phyloP scores from a whole-genome alignment of 1,284 basidiomycete species.

The Boletellus deceptivus region DNA sequence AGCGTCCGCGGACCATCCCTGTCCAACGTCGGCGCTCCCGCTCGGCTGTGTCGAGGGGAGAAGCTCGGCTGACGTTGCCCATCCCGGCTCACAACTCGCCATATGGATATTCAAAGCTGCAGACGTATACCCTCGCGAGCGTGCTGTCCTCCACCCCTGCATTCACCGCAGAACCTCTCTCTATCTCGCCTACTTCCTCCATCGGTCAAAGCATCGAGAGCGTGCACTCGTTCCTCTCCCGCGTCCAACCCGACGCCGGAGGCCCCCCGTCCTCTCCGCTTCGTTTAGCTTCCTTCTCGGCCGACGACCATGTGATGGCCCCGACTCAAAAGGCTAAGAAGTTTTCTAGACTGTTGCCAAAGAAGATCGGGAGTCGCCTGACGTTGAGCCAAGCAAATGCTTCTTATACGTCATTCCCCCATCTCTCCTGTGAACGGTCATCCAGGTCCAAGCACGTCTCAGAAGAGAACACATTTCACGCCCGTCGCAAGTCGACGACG shows the following conservation, averaged over 20 bases:
- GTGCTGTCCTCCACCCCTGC: constrained; percentile 29
- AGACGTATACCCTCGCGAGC: constrained; percentile 26
- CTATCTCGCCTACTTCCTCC: constrained; percentile 30
- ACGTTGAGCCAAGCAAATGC: constrained; percentile 23
- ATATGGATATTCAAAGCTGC: constrained; percentile 32
- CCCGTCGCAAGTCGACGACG: constrained; percentile 35
- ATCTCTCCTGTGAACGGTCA: constrained; percentile 23
- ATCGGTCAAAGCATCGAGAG: constrained; percentile 28
- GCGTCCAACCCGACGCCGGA: constrained; percentile 23
- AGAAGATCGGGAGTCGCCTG: constrained; percentile 33
- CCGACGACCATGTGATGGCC: constrained; percentile 18
- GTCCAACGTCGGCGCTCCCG: constrained; percentile 35
- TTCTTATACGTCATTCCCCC: constrained; percentile 31
- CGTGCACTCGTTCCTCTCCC: constrained; percentile 23
- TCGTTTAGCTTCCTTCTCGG: constrained; percentile 26
- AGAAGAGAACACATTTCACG: constrained; percentile 36
- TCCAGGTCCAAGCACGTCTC: constrained; percentile 26
- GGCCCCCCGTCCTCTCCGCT: constrained; percentile 31
- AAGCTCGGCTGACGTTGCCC: constrained; percentile 28
- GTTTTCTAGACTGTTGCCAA: constrained; percentile 31
- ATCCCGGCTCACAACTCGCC: constrained; percentile 30
- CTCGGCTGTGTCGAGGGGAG: constrained; percentile 33
- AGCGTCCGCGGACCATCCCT: constrained; percentile 13
- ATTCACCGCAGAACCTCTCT: constrained; percentile 30
- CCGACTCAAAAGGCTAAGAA: constrained; percentile 27